A percentile compares a stretch with the other conserved stretches of the same genome.
Conservation (phyloP, 495 filamentous ascomycete species). For the Cairneyella variabilis region DNA sequence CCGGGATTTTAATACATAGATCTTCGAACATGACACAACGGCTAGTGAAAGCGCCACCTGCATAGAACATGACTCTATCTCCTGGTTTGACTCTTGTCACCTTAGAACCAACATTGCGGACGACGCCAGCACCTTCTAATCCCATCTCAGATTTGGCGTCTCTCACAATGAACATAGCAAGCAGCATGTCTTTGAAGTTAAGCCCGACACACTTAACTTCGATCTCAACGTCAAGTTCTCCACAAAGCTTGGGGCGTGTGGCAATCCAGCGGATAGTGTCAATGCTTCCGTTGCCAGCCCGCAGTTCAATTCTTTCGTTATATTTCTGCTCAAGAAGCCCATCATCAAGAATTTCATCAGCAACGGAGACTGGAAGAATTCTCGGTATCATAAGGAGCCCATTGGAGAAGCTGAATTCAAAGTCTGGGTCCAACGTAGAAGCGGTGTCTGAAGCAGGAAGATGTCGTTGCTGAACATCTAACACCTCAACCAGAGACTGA, state of each 20-base stretch:
- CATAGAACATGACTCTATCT: constrained; percentile 48
- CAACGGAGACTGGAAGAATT: not conserved
- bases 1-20: constrained; percentile 43
- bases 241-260: not conserved
- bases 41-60: constrained; percentile 41
- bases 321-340: not conserved
- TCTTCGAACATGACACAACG: constrained; percentile 28
- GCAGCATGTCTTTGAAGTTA: constrained; percentile 31
- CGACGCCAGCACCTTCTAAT: constrained; percentile 35
- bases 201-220: constrained; percentile 31
- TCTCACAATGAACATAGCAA: constrained; percentile 32
- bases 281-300: constrained; percentile 15
- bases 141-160: constrained; percentile 6
- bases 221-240: constrained; percentile 36
- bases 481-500: not conserved
- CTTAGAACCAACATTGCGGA: constrained; percentile 43
- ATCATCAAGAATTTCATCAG: too few relatives aligned
- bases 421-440: not conserved
- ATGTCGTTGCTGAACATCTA: not conserved
- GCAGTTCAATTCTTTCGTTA: constrained; percentile 10
- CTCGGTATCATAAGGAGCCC: not conserved
- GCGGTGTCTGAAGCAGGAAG: not conserved
- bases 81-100: constrained; percentile 43
- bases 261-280: constrained; percentile 2
- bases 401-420: not conserved